Base-by-base conservation (phyloP, 148 eudicot species). In the Pharnaceum exiguum region DNA sequence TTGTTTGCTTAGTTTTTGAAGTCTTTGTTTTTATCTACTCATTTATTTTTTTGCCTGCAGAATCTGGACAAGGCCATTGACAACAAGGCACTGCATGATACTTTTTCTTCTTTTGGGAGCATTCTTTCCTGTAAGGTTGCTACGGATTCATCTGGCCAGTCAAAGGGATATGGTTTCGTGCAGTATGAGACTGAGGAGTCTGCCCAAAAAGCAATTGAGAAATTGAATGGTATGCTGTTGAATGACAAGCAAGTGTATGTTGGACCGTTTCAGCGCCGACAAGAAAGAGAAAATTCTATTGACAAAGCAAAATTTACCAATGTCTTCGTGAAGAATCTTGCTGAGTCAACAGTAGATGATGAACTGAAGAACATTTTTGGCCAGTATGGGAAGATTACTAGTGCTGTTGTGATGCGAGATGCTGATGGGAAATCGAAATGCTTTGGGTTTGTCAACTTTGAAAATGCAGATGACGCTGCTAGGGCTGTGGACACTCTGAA, bases 361-460 rank as follows among this genome's bases (percentile, higher is more conserved):
- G 96, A 88, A 35, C 54, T 93, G 59, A 70, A 68, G 22, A 85
- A 67, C 16, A 52, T 31, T 46, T 93, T 85, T 71, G 79, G 88
- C 62, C 84, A 93, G 67, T 83, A 52, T 76, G 98, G 96, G 37
- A 25, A 71, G 24, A 79, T 83, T 21, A 85, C 96, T 4, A 93
- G 98, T 69, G 75, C 76, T 52, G 86, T 76, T 57, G 90, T 93
- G 63, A 93, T 88, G 96, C 82, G 77, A 57, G 86, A 90, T 67
- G 71, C 48, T 3, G 83, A 87, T 56, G 97, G 97, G 29, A 90
- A 83, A 38, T 88, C 98, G 3, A 93, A 77, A 56, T 60, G 96
- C 68, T 93, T 93, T 76, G 96, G 98, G 15, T 93, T 93, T 77
- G 80, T 93, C n/a, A 93, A 88, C 73, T 93, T 88, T 71, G 98